These are phyloP conservation scores for Heliosperma pusillum DNA, from an alignment of 148 eudicot genomes.

Conservation along the genomic window DNA sequence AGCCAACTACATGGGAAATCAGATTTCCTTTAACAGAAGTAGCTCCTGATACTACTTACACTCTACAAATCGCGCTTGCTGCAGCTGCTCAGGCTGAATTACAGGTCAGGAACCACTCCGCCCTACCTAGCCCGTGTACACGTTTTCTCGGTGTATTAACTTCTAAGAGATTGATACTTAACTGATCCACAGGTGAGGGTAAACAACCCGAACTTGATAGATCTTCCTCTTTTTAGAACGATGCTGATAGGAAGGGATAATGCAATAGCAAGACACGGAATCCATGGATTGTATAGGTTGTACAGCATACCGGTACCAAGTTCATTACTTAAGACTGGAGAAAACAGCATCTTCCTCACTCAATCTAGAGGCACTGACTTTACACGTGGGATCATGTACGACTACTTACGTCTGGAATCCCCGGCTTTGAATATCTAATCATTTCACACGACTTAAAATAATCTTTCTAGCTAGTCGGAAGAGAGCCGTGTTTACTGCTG, in stretches of 20 bases:
- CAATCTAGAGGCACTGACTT: slow-evolving; percentile 36
- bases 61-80: slow-evolving; percentile 68
- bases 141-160: too few relatives aligned
- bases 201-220: too few relatives aligned
- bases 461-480: background rate
- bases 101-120: slow-evolving; percentile 33
- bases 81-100: slow-evolving; percentile 63
- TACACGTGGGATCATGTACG: slow-evolving; percentile 59
- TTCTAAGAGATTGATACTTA: too few relatives aligned
- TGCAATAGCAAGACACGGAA: slow-evolving; percentile 73
- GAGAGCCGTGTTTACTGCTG: background rate
- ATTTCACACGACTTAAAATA: background rate
- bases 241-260: slow-evolving; percentile 58
- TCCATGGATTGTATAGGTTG: slow-evolving; percentile 56
- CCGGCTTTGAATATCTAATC: slow-evolving; percentile 21
- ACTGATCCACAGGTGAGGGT: too few relatives aligned
- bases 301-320: slow-evolving; percentile 33
- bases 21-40: slow-evolving; percentile 45
- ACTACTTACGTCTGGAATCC: slow-evolving; percentile 66
- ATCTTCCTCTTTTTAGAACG: slow-evolving; percentile 48
- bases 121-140: too few relatives aligned
- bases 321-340: slow-evolving; percentile 30
- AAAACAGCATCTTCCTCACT: slow-evolving; percentile 43
- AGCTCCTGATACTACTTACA: slow-evolving; percentile 31
- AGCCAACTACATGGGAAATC: slow-evolving; percentile 70